Percentiles rank a stretch among this genome's conserved stretches.
These are phyloP conservation scores for Bolboschoenus planiculmis DNA, from an alignment of 176 grass and related monocot genomes.

Conservation along the genomic window DNA sequence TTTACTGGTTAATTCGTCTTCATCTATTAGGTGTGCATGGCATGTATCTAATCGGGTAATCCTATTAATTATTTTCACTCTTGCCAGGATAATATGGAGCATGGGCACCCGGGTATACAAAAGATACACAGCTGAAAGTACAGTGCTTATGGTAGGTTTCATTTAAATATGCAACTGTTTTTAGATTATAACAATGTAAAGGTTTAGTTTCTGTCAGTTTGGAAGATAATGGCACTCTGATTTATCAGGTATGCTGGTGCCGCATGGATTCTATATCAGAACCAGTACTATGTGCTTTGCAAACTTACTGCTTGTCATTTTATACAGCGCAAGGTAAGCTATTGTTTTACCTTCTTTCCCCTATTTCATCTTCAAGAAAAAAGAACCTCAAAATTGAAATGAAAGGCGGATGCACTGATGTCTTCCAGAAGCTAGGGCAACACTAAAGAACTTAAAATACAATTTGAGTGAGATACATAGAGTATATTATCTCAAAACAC, in stretches of 20 bases:
- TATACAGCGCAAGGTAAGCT: constrained; percentile 41
- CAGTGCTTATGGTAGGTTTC: constrained; percentile 68
- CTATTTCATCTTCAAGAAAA: background rate
- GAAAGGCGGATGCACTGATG: background rate
- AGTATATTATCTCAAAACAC: background rate
- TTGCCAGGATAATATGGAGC: constrained; percentile 90
- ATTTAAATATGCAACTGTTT: background rate
- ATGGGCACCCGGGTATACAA: constrained; percentile 74
- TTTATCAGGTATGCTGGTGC: constrained; percentile 83
- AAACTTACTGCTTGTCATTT: constrained; percentile 76
- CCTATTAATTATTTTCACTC: background rate
- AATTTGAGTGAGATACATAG: background rate
- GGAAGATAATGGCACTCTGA: background rate
- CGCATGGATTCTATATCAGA: constrained; percentile 63
- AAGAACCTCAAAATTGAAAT: background rate
- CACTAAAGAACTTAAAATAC: background rate
- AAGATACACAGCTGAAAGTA: constrained; percentile 65
- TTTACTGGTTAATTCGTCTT: background rate
- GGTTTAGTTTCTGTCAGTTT: background rate
- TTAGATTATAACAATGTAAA: background rate
- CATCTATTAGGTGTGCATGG: background rate
- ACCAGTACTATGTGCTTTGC: constrained; percentile 83
- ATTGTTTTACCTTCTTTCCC: background rate
- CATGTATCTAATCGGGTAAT: background rate
- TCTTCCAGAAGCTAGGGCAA: background rate